Percentiles rank a stretch among this genome's conserved stretches.
Conservation (phyloP, 352 stramenopile species). For the Sclerospora graminicola region DNA sequence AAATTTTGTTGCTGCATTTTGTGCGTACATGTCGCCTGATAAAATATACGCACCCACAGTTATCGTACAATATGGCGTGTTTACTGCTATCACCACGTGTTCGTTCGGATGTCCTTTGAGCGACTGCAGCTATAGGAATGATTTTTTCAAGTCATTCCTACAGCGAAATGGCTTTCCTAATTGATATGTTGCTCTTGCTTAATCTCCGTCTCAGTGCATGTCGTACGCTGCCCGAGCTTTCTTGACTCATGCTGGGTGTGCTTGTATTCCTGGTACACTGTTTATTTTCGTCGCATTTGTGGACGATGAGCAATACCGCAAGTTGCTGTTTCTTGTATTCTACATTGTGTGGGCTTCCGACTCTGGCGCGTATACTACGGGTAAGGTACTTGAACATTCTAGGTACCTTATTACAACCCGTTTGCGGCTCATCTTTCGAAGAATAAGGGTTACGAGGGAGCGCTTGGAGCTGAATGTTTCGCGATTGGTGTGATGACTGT, state of each 20-base stretch:
- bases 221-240: conserved; percentile 20
- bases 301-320: conserved; percentile 51
- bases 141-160: conserved; percentile 25
- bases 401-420: conserved; percentile 73
- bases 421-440: conserved; percentile 87
- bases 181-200: conserved; percentile 28
- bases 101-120: conserved; percentile 49
- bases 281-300: conserved; percentile 47
- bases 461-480: conserved; percentile 72
- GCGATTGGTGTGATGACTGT: conserved; percentile 83
- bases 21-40: conserved; percentile 36
- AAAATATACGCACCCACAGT: conserved; percentile 34
- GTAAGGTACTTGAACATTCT: conserved; percentile 73
- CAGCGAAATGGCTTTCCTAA: conserved; percentile 19
- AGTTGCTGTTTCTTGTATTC: conserved; percentile 52
- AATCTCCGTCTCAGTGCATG: conserved; percentile 33
- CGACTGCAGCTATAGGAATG: conserved; percentile 26
- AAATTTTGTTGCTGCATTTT: conserved; percentile 29
- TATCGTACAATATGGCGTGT: conserved; percentile 35
- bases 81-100: conserved; percentile 43
- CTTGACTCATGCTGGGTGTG: conserved; percentile 37
- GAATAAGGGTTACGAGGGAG: conserved; percentile 97
- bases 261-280: conserved; percentile 45
- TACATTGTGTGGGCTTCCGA: conserved; percentile 80
- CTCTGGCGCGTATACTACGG: conserved; percentile 90